Base-by-base conservation (phyloP, 1,284 basidiomycete genomes). In the Gymnopus androsaceus region DNA sequence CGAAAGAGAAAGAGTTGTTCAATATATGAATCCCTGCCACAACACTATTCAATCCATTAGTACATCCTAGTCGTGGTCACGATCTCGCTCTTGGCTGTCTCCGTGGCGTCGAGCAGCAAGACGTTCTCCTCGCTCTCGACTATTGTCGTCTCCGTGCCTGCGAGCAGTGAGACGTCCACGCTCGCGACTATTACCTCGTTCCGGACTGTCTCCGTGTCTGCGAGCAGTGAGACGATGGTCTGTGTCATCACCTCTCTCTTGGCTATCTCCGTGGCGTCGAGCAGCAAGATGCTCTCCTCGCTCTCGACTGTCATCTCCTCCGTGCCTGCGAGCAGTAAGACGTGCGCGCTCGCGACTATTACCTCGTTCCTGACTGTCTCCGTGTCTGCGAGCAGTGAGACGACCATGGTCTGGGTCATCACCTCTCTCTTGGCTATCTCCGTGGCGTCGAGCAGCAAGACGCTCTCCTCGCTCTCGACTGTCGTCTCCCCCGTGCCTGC, bases 371-470 rank as follows among this genome's bases (percentile, higher is more conserved):
- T 53, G 34, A 51, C 37, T 55, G 12, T 42, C 41, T 23, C 58
- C 60, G 27, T 55, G 54, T 14, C 36, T 11, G 8, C 59, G 53
- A 23, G 48, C 48, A 25, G n/a, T 30, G 41, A 42, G 56, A 19
- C 53, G 54, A 27, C 11, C 27, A 36, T 44, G n/a, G n/a, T n/a
- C n/a, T n/a, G n/a, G 58, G 30, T 42, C 53, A 36, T 47, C 42
- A 34, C 54, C 60, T 25, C 59, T 53, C 12, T 19, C 31, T 15
- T 27, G 47, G 45, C 57, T 58, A 36, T 61, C 61, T 6, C 66
- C 66, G 50, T 69, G 68, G 21, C 60, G 54, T 47, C 66, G 64
- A 21, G 63, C 61, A 4, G 55, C 61, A 12, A 65, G 60, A 19
- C 61, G 61, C 23, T 62, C 56, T 33, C 61, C 59, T 3, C 50